Conservation (phyloP, 257 asterid genomes). For the Scutellaria minor region DNA sequence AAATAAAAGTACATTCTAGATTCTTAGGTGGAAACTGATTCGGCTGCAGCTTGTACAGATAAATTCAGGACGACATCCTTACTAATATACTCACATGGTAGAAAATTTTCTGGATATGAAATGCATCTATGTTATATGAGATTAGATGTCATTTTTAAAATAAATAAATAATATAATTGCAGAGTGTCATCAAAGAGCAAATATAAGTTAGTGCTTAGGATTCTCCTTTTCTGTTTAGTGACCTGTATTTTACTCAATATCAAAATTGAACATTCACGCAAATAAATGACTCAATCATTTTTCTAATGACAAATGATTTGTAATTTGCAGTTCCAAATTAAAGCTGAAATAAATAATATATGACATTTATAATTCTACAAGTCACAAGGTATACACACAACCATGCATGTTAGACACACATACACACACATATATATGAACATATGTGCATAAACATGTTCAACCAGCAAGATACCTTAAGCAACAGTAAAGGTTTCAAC, state of each 20-base stretch:
- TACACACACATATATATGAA: not conserved
- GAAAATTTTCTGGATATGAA: no score
- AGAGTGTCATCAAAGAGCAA: constrained; percentile 16
- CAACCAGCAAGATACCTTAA: not conserved
- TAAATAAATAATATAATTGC: no score
- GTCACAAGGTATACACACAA: not conserved
- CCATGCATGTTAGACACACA: not conserved
- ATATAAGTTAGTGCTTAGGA: not conserved
- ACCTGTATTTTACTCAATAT: constrained; percentile 11
- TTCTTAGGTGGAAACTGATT: no score
- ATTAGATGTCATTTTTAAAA: no score
- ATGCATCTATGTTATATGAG: no score
- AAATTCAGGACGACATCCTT: no score
- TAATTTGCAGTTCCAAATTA: not conserved
- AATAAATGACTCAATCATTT: not conserved
- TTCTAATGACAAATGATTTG: not conserved
- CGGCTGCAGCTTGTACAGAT: no score
- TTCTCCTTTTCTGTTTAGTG: not conserved
- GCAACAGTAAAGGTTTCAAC: not conserved
- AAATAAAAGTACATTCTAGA: no score
- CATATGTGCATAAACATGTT: constrained; percentile 4
- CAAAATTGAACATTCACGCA: not conserved
- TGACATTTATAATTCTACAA: not conserved
- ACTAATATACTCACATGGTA: no score
- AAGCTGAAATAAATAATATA: not conserved